A percentile compares a stretch with the other conserved stretches of the same genome.
Conservation (phyloP, 768 basidiomycete species). For the Naganishia onofrii region DNA sequence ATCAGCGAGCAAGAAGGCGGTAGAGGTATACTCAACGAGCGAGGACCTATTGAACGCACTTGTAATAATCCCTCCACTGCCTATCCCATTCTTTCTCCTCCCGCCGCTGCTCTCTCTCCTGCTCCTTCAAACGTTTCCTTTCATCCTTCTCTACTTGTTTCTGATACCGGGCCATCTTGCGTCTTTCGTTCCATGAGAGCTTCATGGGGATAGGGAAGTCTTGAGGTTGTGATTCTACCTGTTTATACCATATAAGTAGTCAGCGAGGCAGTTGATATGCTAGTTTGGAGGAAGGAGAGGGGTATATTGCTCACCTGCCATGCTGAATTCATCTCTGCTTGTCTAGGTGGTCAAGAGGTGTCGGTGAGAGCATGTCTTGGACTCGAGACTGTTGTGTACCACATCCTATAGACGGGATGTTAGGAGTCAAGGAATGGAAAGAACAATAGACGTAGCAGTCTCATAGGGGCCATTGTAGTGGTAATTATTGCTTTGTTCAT, state of each 20-base stretch:
- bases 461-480: too few species aligned
- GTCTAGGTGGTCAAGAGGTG: not conserved
- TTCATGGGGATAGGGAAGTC: not conserved
- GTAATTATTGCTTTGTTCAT: too few species aligned
- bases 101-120: conserved; percentile 1
- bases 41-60: too few species aligned
- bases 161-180: conserved; percentile 18
- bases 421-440: too few species aligned
- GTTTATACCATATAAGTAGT: not conserved
- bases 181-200: conserved; percentile 15
- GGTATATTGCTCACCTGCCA: not conserved
- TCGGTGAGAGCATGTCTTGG: not conserved
- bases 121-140: not conserved
- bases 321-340: not conserved
- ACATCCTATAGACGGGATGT: too few species aligned
- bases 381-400: too few species aligned
- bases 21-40: too few species aligned
- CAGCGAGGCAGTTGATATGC: not conserved
- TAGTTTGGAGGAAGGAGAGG: not conserved
- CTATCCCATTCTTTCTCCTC: conserved; percentile 12
- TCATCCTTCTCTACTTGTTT: conserved; percentile 13
- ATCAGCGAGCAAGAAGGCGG: too few species aligned
- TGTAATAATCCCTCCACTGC: conserved; percentile 14
- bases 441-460: too few species aligned
- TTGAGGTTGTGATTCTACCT: not conserved